phyloP scores from a whole-genome alignment of 2,329 filamentous ascomycete species.

The Elsinoe australis region DNA sequence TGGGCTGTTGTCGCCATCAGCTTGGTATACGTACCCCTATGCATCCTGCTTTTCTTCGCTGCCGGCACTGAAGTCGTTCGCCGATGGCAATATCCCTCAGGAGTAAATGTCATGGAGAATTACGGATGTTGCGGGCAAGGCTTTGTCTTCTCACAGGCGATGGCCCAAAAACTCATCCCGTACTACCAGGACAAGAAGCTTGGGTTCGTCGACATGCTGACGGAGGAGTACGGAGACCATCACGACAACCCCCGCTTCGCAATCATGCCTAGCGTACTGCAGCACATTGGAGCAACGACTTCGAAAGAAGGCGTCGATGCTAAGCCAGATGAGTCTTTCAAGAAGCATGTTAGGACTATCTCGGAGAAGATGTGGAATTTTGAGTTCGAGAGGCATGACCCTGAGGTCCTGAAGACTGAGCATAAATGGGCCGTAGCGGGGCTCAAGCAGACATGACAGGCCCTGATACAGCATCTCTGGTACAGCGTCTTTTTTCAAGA shows the following conservation, averaged over 20 bases:
- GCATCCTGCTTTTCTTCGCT: constrained; percentile 35
- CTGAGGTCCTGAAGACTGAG: constrained; percentile 26
- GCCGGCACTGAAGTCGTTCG: constrained; percentile 35
- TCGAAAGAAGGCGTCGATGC: constrained; percentile 29
- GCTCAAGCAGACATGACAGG: background rate
- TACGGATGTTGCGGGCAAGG: constrained; percentile 42
- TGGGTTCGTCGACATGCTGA: constrained; percentile 36
- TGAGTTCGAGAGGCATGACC: constrained; percentile 31
- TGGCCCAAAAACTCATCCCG: constrained; percentile 25
- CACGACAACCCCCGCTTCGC: constrained; percentile 34
- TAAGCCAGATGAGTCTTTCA: background rate
- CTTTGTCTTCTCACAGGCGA: constrained; percentile 36
- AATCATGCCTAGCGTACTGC: constrained; percentile 37
- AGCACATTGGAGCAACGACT: constrained; percentile 39
- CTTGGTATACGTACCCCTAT: constrained; percentile 27
- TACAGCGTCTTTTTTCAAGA: too few relatives aligned
- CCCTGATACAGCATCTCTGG: too few relatives aligned
- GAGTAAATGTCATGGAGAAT: constrained; percentile 35
- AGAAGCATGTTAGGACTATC: constrained; percentile 27
- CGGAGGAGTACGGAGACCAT: constrained; percentile 38
- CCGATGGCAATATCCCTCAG: constrained; percentile 23
- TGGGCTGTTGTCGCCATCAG: constrained; percentile 25
- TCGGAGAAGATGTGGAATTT: constrained; percentile 37
- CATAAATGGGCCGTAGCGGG: constrained; percentile 21
- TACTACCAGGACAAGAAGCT: constrained; percentile 29